Percentiles rank a stretch among this genome's conserved stretches.
These are phyloP conservation scores for Gleditsia sinensis DNA, from an alignment of 306 rosid genomes.

Conservation along the genomic window DNA sequence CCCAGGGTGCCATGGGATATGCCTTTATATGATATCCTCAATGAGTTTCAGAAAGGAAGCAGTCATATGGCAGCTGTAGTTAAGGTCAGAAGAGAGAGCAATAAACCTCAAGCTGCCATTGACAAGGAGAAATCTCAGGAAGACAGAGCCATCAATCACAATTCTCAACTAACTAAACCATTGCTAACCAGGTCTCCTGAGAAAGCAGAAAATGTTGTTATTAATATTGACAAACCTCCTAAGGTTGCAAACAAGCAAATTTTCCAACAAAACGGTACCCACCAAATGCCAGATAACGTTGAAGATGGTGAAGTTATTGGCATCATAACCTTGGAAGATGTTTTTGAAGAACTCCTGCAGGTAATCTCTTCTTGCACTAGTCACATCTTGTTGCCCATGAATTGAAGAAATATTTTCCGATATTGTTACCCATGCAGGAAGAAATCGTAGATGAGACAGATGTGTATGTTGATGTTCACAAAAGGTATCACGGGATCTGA, in stretches of 20 bases:
- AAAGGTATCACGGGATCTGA: too few species aligned
- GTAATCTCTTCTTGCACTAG: constrained; percentile 40
- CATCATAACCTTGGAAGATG: constrained; percentile 93
- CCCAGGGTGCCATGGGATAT: constrained; percentile 90
- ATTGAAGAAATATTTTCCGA: constrained; percentile 44
- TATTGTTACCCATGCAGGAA: constrained; percentile 60
- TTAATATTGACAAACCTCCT: constrained; percentile 58
- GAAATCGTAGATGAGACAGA: constrained; percentile 98
- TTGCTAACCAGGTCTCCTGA: constrained; percentile 53
- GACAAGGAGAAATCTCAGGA: constrained; percentile 53
- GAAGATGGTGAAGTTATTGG: constrained; percentile 95
- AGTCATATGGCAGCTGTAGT: constrained; percentile 99
- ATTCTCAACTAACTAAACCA: constrained; percentile 64
- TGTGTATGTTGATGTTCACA: constrained; percentile 84
- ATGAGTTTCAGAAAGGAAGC: constrained; percentile 95
- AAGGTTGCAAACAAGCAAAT: constrained; percentile 38
- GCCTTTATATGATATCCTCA: constrained; percentile 94
- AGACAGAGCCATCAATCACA: constrained; percentile 32
- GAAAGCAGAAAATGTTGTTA: constrained; percentile 45
- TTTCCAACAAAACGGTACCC: constrained; percentile 34
- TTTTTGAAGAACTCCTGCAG: constrained; percentile 98
- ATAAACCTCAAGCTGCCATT: constrained; percentile 39
- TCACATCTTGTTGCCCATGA: constrained; percentile 30
- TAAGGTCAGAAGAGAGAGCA: constrained; percentile 57
- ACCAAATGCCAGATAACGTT: constrained; percentile 53